phyloP scores from a whole-genome alignment of 768 basidiomycete genomes.

The Leccinum sublutescens region DNA sequence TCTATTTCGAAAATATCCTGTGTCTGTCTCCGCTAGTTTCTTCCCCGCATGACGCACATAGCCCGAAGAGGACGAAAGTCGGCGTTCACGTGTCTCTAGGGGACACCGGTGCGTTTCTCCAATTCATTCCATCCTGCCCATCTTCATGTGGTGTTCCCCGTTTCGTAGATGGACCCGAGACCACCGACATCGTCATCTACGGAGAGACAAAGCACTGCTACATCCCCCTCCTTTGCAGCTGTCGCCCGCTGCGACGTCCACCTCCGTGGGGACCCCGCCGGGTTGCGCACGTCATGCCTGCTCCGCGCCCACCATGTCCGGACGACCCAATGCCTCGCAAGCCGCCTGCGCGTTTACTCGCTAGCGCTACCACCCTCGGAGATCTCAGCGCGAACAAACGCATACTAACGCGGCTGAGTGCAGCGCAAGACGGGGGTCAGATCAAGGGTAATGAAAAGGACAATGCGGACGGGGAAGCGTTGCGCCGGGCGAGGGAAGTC shows the following conservation, averaged over 20 bases:
- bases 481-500: slow-evolving; percentile 36
- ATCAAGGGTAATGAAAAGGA: slow-evolving; percentile 17
- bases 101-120: slow-evolving; percentile 48
- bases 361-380: slow-evolving; percentile 3
- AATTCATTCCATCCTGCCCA: background rate
- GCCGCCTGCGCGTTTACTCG: slow-evolving; percentile 17
- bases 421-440: background rate
- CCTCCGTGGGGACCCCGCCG: slow-evolving; percentile 26
- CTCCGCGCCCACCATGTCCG: slow-evolving; percentile 52
- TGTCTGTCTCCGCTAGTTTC: slow-evolving; percentile 44
- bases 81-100: slow-evolving; percentile 71
- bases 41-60: slow-evolving; percentile 21
- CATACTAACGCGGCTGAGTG: slow-evolving; percentile 18
- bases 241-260: slow-evolving; percentile 16
- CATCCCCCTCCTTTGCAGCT: slow-evolving; percentile 10
- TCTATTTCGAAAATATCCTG: slow-evolving; percentile 72
- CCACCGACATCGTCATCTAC: slow-evolving; percentile 62
- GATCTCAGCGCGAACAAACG: slow-evolving; percentile 23
- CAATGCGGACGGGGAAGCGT: slow-evolving; percentile 28
- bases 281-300: slow-evolving; percentile 56
- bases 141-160: background rate
- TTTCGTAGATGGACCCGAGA: slow-evolving; percentile 59
- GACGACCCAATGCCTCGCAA: slow-evolving; percentile 68
- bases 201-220: slow-evolving; percentile 33
- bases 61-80: slow-evolving; percentile 38